Evolutionary conservation across 108 stramenopile genomes (phyloP).

Genomic region (Cafeteria roenbergensis): DNA sequence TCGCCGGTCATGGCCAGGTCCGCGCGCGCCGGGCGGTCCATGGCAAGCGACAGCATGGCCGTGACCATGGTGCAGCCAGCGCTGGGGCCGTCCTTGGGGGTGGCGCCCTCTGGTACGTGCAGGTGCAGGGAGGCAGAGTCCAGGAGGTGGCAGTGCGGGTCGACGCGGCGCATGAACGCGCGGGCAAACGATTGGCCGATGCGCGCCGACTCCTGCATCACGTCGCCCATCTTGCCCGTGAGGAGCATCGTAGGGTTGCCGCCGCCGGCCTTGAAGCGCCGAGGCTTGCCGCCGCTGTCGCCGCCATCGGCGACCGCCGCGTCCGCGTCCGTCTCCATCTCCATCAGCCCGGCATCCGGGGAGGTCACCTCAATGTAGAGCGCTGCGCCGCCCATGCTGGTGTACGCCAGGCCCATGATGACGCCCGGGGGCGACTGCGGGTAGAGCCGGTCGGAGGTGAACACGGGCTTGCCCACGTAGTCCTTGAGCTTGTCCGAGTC

Average conservation of each 20-base stretch:
- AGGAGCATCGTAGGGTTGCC: conserved; percentile 13
- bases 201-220: conserved; percentile 79
- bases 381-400: conserved; percentile 82
- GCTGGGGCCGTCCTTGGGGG: conserved; percentile 93
- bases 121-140: conserved; percentile 75
- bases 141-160: conserved; percentile 19
- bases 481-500: conserved; percentile 57
- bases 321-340: conserved; percentile 28
- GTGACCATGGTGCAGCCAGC: conserved; percentile 90
- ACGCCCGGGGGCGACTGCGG: conserved; percentile 76
- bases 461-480: conserved; percentile 83
- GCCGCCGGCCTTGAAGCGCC: not conserved
- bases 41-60: conserved; percentile 79
- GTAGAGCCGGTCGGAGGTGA: conserved; percentile 75
- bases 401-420: conserved; percentile 95
- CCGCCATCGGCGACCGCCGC: too few relatives aligned
- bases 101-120: conserved; percentile 98
- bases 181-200: conserved; percentile 89
- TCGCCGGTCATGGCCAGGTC: conserved; percentile 88
- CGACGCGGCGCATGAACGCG: conserved; percentile 45
- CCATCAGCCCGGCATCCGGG: not conserved
- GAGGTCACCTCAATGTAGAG: conserved; percentile 87
- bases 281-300: conserved; percentile 2
- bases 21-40: conserved; percentile 60
- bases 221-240: conserved; percentile 86